Conservation (phyloP, 208 protist genomes). For the Herpetomonas samuelpessoai region DNA sequence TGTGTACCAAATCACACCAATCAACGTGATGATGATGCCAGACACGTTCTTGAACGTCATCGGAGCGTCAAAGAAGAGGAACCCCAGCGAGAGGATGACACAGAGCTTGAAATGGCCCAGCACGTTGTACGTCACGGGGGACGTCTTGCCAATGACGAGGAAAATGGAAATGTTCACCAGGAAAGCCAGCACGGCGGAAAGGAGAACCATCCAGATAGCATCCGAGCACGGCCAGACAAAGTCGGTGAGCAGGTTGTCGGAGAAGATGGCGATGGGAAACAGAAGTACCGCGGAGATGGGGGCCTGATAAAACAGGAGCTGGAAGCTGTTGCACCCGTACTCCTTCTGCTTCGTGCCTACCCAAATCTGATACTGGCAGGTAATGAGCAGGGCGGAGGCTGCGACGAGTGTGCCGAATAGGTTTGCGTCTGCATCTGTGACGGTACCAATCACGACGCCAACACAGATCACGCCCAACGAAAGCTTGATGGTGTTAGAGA, state of each 20-base stretch:
- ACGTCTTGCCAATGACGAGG: constrained; percentile 85
- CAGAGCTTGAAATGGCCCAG: constrained; percentile 86
- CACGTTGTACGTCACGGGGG: constrained; percentile 87
- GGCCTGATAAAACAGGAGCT: constrained; percentile 86
- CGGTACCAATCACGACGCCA: constrained; percentile 67
- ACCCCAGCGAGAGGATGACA: constrained; percentile 67
- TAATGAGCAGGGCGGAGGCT: constrained; percentile 59
- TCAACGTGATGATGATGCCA: constrained; percentile 53
- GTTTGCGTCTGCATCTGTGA: constrained; percentile 72
- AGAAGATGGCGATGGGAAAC: constrained; percentile 46
- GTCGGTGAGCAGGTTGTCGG: constrained; percentile 29
- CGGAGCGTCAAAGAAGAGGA: constrained; percentile 54
- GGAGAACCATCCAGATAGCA: constrained; percentile 29
- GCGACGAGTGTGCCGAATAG: constrained; percentile 61
- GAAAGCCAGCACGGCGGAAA: constrained; percentile 69
- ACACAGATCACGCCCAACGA: constrained; percentile 55
- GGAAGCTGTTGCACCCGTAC: constrained; percentile 68
- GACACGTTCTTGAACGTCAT: constrained; percentile 25
- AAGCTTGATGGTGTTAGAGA: constrained; percentile 37
- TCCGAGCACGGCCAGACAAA: constrained; percentile 26
- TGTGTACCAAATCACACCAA: constrained; percentile 85
- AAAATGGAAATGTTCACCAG: constrained; percentile 90
- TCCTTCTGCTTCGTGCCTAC: constrained; percentile 85
- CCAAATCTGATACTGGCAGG: constrained; percentile 88
- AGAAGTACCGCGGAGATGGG: constrained; percentile 76